Evolutionary conservation across 805 yeast genomes (phyloP).

Genomic region (Starmerella ratchasimensis): DNA sequence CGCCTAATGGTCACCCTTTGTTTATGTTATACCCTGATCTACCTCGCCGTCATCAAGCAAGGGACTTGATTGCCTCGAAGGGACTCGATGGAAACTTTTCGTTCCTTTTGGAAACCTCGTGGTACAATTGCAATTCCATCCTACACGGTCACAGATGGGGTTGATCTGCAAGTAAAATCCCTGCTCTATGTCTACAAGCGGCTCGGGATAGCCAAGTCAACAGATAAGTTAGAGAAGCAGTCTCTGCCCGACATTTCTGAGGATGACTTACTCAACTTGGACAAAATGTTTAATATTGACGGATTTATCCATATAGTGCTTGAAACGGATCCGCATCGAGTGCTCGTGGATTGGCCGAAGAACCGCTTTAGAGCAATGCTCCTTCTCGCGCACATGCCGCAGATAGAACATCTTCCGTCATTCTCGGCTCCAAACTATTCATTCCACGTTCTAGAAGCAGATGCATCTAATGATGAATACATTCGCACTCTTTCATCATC

Average conservation of each 20-base stretch:
- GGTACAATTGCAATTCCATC: conserved; percentile 34
- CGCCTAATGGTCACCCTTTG: no score
- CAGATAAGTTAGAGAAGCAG: conserved; percentile 11
- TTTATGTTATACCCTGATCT: no score
- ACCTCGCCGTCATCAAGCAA: no score
- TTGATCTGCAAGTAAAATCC: conserved; percentile 49
- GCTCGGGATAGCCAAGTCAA: conserved; percentile 11
- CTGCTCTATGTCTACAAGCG: conserved; percentile 45
- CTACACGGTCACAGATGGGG: conserved; percentile 40
- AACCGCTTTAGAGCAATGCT: conserved; percentile 53
- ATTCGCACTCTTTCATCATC: conserved; percentile 35
- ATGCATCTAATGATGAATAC: conserved; percentile 34
- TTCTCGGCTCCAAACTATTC: conserved; percentile 23
- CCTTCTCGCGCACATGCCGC: conserved; percentile 40
- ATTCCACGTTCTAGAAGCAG: conserved; percentile 32
- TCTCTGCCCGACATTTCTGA: conserved; percentile 18
- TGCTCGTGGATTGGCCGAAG: conserved; percentile 50
- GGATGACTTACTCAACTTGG: conserved; percentile 33
- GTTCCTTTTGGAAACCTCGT: conserved; percentile 28
- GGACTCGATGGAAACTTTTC: conserved; percentile 23
- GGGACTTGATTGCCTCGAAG: no score
- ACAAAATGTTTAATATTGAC: conserved; percentile 38
- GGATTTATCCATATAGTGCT: conserved; percentile 33
- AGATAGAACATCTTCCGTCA: conserved; percentile 25
- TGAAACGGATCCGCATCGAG: conserved; percentile 44